phyloP scores from a whole-genome alignment of 2,329 filamentous ascomycete genomes.

The Pseudocercospora fijiensis region DNA sequence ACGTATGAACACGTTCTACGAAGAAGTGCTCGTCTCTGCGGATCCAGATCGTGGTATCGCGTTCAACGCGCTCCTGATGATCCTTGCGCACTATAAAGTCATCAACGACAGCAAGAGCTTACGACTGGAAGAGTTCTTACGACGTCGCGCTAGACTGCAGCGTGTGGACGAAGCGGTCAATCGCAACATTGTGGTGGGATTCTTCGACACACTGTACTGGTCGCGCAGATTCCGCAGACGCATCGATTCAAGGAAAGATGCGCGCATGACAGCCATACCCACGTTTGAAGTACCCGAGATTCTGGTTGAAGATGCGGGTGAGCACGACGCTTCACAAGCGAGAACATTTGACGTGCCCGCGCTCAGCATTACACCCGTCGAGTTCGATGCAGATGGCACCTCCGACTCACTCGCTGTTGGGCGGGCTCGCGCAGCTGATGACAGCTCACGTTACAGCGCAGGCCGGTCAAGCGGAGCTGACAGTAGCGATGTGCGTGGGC shows the following conservation, averaged over 20 bases:
- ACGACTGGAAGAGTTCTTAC: constrained; percentile 89
- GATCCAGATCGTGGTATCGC: constrained; percentile 87
- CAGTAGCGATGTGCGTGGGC: constrained; percentile 16
- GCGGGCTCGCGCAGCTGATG: constrained; percentile 16
- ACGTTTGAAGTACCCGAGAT: constrained; percentile 86
- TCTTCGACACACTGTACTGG: constrained; percentile 94
- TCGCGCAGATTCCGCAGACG: constrained; percentile 75
- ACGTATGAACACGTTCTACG: constrained; percentile 91
- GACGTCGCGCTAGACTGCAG: constrained; percentile 83
- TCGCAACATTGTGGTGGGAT: constrained; percentile 84
- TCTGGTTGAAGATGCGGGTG: constrained; percentile 76
- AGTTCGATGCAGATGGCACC: constrained; percentile 37
- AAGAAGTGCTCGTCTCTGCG: constrained; percentile 91
- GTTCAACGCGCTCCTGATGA: constrained; percentile 91
- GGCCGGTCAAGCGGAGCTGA: constrained; percentile 8
- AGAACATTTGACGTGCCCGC: constrained; percentile 34
- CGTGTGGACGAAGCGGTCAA: constrained; percentile 93
- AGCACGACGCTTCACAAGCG: constrained; percentile 43
- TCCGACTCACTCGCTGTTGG: constrained; percentile 31
- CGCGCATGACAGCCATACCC: constrained; percentile 75
- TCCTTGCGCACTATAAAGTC: constrained; percentile 95
- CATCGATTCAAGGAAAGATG: constrained; percentile 68
- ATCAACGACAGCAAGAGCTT: constrained; percentile 97
- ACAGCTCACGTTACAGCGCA: background rate
- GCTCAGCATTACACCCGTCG: constrained; percentile 36